phyloP scores from a whole-genome alignment of 352 stramenopile species.

The Phytophthora lateralis region DNA sequence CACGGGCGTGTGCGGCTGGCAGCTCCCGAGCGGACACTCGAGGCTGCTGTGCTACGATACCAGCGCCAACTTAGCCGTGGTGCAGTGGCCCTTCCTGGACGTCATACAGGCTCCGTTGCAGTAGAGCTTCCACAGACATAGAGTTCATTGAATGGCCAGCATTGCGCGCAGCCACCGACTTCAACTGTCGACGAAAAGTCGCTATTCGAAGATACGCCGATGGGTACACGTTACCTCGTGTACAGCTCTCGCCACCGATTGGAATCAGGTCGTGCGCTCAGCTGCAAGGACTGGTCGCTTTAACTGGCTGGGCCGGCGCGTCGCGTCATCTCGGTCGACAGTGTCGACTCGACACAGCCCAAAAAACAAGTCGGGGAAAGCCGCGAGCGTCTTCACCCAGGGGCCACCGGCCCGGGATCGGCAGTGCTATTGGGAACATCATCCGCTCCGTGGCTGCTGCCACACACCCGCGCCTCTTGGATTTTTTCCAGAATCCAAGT shows the following conservation, averaged over 20 bases:
- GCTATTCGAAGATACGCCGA: slow-evolving; percentile 10
- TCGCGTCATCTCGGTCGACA: neutral
- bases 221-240: slow-evolving; percentile 17
- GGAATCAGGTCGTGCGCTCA: slow-evolving; percentile 1
- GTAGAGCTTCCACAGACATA: neutral
- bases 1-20: slow-evolving; percentile 35
- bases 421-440: too few relatives aligned
- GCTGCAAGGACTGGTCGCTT: slow-evolving; percentile 4
- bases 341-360: neutral
- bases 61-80: slow-evolving; percentile 30
- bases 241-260: slow-evolving; percentile 2
- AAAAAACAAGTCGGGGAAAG: neutral
- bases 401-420: too few relatives aligned
- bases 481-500: slow-evolving; percentile 18
- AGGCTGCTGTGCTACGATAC: slow-evolving; percentile 56
- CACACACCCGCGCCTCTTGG: slow-evolving; percentile 11
- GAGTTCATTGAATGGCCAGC: neutral
- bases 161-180: neutral
- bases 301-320: neutral
- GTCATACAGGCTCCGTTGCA: slow-evolving; percentile 1
- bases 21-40: neutral
- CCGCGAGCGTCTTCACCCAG: neutral
- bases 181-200: neutral
- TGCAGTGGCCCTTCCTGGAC: slow-evolving; percentile 62
- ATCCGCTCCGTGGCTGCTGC: neutral